Base-by-base conservation (phyloP, 768 basidiomycete genomes). In the Kwoniella pini region DNA sequence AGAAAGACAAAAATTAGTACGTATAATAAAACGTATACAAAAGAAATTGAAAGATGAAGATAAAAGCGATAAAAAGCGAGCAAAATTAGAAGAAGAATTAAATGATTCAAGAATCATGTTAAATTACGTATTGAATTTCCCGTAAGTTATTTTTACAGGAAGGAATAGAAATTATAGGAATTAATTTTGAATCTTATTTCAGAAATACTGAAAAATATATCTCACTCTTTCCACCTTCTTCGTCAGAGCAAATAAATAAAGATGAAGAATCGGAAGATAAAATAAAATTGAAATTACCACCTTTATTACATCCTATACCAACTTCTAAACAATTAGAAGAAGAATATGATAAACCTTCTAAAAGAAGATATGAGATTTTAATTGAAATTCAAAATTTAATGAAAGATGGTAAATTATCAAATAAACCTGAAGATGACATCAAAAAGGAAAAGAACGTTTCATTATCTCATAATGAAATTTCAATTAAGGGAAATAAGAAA, bases 1-100 rank as follows among this genome's bases (percentile, higher is more conserved):
- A 95, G 93, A 97, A 77, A 86, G 91, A 44, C 86, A 91, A 79
- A 97, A 95, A 71, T 84, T 94, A 12, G 74, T 85, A 2, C 85
- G 94, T 21, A 89, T 87, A 75, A 83, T 96, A 50, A 84, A 74
- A 50, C 67, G 72, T 17, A 48, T 68, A 13, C 57, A 69, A 24
- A 58, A 53, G 21, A 62, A 64, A 31, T 45, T 64, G 10, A 27
- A 53, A 21, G 56, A 51, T 22, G 62, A 48, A 28, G 21, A 46
- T 11, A 81, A 43, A 86, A 89, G 30, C 70, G 79, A 81, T n/a
- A 87, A 87, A 74, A 85, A 83, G 62, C 80, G 68, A 27, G 69
- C 72, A 55, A 65, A 75, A 59, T 73, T 87, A 11, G 80, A 85
- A 57, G 71, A 78, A 39, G 78, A 83, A 12, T 72, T 96, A 38